These are phyloP conservation scores for Trypanosoma platydactyli DNA, from an alignment of 208 protist species.

Conservation along the genomic window DNA sequence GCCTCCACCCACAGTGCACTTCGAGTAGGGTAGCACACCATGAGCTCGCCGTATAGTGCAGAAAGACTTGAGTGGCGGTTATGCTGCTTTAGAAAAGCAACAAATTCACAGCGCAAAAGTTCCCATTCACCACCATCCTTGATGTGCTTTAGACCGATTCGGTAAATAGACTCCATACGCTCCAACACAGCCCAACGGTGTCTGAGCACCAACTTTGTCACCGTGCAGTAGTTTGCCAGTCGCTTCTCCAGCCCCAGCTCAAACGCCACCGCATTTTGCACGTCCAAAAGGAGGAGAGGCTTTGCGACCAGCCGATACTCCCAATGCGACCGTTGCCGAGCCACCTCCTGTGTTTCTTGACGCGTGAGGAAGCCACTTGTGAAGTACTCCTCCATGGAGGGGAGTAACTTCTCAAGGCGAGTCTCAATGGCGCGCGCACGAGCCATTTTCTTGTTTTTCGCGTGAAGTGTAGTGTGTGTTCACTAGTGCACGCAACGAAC, in stretches of 20 bases:
- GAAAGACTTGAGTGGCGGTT: constrained; percentile 57
- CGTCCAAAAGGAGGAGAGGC: constrained; percentile 82
- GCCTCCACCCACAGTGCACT: constrained; percentile 79
- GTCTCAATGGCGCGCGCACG: constrained; percentile 87
- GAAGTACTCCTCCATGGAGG: constrained; percentile 86
- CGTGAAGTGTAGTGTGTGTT: background rate
- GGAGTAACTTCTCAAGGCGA: constrained; percentile 83
- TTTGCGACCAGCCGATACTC: constrained; percentile 89
- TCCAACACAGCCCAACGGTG: constrained; percentile 84
- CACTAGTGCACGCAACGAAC: background rate
- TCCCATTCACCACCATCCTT: constrained; percentile 54
- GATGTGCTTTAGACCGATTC: constrained; percentile 77
- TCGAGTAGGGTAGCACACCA: constrained; percentile 68
- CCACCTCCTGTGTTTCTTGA: constrained; percentile 62
- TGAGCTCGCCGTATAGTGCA: constrained; percentile 71
- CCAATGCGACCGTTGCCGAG: constrained; percentile 74
- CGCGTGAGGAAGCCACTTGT: constrained; percentile 76
- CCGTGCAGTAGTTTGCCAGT: constrained; percentile 57
- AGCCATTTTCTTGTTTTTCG: constrained; percentile 42
- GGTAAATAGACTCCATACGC: constrained; percentile 82
- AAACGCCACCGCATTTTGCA: constrained; percentile 70
- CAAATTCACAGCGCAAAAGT: constrained; percentile 52
- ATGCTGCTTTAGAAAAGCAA: constrained; percentile 65
- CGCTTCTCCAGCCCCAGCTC: constrained; percentile 77
- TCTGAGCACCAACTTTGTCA: constrained; percentile 66